Evolutionary conservation across 139 green algal genomes (phyloP).

Genomic region (Deuterostichococcus epilithicus): DNA sequence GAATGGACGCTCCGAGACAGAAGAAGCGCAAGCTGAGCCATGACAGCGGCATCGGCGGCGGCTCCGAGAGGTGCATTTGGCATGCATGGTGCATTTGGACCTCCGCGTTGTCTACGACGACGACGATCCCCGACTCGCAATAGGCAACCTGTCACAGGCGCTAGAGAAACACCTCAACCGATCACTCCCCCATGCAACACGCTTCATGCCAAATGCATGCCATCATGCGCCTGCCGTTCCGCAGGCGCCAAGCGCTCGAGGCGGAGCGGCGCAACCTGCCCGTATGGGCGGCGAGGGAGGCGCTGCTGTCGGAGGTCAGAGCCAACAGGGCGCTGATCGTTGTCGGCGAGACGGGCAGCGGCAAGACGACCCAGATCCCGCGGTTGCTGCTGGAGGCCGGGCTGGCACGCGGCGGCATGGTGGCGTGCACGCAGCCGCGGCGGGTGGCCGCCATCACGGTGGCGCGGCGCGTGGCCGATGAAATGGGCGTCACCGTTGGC

Average conservation of each 20-base stretch:
- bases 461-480: constrained; percentile 78
- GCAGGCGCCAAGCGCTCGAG: constrained; percentile 28
- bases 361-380: constrained; percentile 88
- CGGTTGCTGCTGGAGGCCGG: constrained; percentile 68
- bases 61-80: neutral
- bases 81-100: too few species aligned
- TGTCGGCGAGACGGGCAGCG: constrained; percentile 79
- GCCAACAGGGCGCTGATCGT: constrained; percentile 56
- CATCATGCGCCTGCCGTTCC: neutral
- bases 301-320: constrained; percentile 51
- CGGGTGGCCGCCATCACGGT: constrained; percentile 84
- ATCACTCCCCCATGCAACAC: too few species aligned
- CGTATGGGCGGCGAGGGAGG: constrained; percentile 47
- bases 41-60: neutral
- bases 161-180: too few species aligned
- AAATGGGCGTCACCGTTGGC: constrained; percentile 62
- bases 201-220: too few species aligned
- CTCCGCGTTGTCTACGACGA: too few species aligned
- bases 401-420: constrained; percentile 33
- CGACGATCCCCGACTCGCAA: too few species aligned
- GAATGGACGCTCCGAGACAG: too few species aligned
- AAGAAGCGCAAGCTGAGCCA: constrained; percentile 1
- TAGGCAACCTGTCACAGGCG: too few species aligned
- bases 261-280: constrained; percentile 55
- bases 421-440: constrained; percentile 75